These are phyloP conservation scores for Patellifolia procumbens DNA, from an alignment of 179 eudicot genomes.

Conservation along the genomic window DNA sequence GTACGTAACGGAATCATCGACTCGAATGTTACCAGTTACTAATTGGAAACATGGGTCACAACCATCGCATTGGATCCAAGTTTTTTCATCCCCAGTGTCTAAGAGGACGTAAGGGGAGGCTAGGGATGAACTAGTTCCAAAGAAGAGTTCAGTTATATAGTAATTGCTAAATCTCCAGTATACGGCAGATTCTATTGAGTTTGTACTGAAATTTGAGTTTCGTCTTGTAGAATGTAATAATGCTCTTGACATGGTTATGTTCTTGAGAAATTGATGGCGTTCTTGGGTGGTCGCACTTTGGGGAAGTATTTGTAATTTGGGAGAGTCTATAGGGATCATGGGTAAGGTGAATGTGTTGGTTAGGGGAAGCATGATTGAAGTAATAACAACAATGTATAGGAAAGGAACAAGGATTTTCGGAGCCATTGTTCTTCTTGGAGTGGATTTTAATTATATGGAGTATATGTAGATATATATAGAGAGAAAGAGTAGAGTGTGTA, in stretches of 20 bases:
- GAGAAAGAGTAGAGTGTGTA: too few relatives aligned
- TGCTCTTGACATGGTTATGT: neutral
- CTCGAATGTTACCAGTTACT: neutral
- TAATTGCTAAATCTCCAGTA: neutral
- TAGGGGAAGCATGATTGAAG: neutral
- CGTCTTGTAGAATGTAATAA: neutral
- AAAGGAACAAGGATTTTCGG: neutral
- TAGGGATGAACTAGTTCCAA: neutral
- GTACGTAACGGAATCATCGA: neutral
- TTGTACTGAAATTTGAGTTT: neutral
- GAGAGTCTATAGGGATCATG: conserved; percentile 2
- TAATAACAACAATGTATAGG: neutral
- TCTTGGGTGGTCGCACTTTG: neutral
- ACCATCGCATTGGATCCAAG: conserved; percentile 30
- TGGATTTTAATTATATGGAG: too few relatives aligned
- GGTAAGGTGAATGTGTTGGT: neutral
- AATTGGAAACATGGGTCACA: conserved; percentile 25
- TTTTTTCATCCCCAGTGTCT: conserved; percentile 7
- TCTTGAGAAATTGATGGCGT: neutral
- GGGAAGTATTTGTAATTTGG: neutral
- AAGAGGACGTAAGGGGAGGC: conserved; percentile 1
- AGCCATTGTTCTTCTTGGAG: neutral
- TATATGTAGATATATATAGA: too few relatives aligned
- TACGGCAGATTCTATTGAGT: neutral
- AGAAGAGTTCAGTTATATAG: neutral